Evolutionary conservation across 1,284 basidiomycete species (phyloP), one percentile per base, ranked within the genome.

Genomic region (Ustilago nuda): DNA sequence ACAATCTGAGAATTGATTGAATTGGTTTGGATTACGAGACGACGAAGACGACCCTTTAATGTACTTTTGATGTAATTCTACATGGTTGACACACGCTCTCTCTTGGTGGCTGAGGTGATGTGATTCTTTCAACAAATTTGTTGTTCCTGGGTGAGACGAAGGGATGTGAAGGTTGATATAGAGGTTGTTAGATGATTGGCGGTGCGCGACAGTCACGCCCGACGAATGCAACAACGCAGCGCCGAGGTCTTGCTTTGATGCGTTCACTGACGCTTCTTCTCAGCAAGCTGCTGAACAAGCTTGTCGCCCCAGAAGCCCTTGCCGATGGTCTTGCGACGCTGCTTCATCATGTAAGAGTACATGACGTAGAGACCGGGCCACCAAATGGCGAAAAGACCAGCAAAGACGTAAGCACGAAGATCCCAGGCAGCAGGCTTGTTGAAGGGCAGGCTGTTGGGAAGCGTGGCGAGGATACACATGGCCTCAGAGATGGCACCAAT

Each of bases 401-500:
- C 89, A 27, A 91, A 89, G 56, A 89, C 80, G 81, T 78, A 66
- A 56, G 73, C 69, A 57, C 66, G 57, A 23, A 66, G 9, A 53
- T 65, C 52, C 84, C 84, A 79, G 19, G 63, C 55, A 51, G 43
- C 51, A 2, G 63, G 46, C 39, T 70, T 67, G 65, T 69, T 43
- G 63, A 79, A 76, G 12, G 80, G 76, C 46, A 56, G 45, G 53
- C 61, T 61, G 72, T 83, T 70, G 3, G 92, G 92, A 36, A 98
- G 89, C 9, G 93, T 93, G 1, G 91, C 89, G 83, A 91, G 91
- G 82, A 92, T 92, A 68, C 96, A 89, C 84, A 92, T 90, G 0
- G 94, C 94, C 87, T 99, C 96, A 48, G 93, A 94, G 8, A 89
- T 89, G 1, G 96, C 96, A 56, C 96, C 96, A 52, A 95, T 87